Evolutionary conservation across 805 yeast species (phyloP), one percentile per base, ranked within the genome.

Genomic region (Nakazawaea ambrosiae): DNA sequence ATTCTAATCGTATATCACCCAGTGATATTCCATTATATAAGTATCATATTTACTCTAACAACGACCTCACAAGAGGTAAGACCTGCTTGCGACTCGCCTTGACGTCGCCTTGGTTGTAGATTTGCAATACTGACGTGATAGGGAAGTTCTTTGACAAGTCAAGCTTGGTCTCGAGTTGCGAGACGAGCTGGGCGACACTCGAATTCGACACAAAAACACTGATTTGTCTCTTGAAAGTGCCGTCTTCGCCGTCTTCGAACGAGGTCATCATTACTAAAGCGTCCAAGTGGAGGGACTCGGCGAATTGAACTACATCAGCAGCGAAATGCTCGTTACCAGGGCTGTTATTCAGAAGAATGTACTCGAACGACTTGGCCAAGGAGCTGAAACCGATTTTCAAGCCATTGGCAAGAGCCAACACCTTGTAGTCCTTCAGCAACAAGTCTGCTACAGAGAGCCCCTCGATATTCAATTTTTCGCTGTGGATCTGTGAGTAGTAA

Each of bases 51-150:
- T n/a, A n/a, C n/a, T n/a, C n/a, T n/a, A n/a, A n/a, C n/a, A 35
- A 17, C 31, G 40, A 29, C 23, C 50, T 47, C 24, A 72, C 38
- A 11, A 65, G 51, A 1, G 97, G 97, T 4, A 85, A 95, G 10
- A 88, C 85, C 53, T 84, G 94, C 54, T 89, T 89, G 49, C 97
- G 70, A 25, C 92, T 82, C 1, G 90, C 89, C 6, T 60, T 54
- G 11, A 69, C 49, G 42, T 81, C 76, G 4, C 37, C 44, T 44
- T 66, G 68, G 51, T 81, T 82, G 45, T 60, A 52, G 40, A 58
- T 72, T 30, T 45, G 42, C 16, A 36, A 9, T 17, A 19, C 33
- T 5, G n/a, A 20, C 7, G 41, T 27, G 16, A 39, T 43, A 19
- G 27, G 26, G 18, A 40, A 22, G 36, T 36, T 37, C 23, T 38